Evolutionary conservation across 2,329 filamentous ascomycete species (phyloP).

Genomic region (Apiospora aurea): DNA sequence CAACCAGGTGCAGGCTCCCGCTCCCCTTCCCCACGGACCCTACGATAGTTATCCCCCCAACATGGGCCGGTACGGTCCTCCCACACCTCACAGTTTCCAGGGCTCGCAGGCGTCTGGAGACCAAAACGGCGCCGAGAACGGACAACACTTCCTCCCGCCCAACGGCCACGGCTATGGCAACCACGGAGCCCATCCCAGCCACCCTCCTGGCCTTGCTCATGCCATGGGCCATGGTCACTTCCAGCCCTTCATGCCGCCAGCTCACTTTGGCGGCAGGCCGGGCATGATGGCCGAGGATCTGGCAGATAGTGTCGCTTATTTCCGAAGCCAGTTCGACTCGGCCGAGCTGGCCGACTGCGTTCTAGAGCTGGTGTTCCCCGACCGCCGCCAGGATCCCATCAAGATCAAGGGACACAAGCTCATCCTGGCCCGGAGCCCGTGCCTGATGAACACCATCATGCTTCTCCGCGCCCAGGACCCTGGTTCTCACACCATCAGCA

Average conservation of each 20-base stretch:
- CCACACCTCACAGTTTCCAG: slow-evolving; percentile 67
- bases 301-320: slow-evolving; percentile 41
- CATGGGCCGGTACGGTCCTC: slow-evolving; percentile 54
- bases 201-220: slow-evolving; percentile 28
- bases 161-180: slow-evolving; percentile 40
- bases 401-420: slow-evolving; percentile 62
- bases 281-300: slow-evolving; percentile 35
- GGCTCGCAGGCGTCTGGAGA: slow-evolving; percentile 65
- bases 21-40: slow-evolving; percentile 37
- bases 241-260: slow-evolving; percentile 38
- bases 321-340: slow-evolving; percentile 48
- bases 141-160: slow-evolving; percentile 45
- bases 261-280: slow-evolving; percentile 34
- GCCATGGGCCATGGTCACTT: slow-evolving; percentile 32
- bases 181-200: slow-evolving; percentile 22
- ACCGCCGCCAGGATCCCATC: slow-evolving; percentile 46
- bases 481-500: slow-evolving; percentile 48
- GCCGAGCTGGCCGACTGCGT: slow-evolving; percentile 50
- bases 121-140: slow-evolving; percentile 49
- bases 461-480: slow-evolving; percentile 42
- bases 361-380: slow-evolving; percentile 49
- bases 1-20: slow-evolving; percentile 33
- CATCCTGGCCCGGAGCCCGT: slow-evolving; percentile 61
- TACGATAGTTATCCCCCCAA: slow-evolving; percentile 44
- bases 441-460: slow-evolving; percentile 44